Percentiles rank a stretch among this genome's conserved stretches.
Evolutionary conservation across 2,329 filamentous ascomycete species (phyloP).

Genomic region (Pseudogymnoascus sp.): DNA sequence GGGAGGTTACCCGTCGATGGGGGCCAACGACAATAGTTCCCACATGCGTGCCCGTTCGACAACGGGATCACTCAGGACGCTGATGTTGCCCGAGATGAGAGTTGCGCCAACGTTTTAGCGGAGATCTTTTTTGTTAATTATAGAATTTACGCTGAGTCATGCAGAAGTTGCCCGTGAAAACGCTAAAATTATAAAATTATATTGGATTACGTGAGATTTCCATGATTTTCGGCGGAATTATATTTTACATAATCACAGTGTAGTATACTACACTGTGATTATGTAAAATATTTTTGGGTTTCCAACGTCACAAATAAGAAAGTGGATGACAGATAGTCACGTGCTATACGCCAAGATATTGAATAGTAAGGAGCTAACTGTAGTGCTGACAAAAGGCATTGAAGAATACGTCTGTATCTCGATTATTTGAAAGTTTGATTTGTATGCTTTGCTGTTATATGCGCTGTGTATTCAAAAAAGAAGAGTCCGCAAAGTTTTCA

Average conservation of each 20-base stretch:
- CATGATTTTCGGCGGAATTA: background rate
- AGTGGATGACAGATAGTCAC: background rate
- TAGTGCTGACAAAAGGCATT: conserved; percentile 5
- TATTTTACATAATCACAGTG: background rate
- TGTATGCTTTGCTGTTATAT: background rate
- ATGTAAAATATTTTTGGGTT: background rate
- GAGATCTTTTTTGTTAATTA: background rate
- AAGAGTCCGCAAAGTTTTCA: background rate
- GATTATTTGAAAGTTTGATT: background rate
- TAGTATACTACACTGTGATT: background rate
- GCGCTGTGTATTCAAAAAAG: background rate
- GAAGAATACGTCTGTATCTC: background rate
- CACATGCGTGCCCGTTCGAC: conserved; percentile 13
- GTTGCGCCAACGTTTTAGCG: conserved; percentile 16
- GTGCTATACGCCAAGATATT: background rate
- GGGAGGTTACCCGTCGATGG: background rate
- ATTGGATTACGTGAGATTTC: conserved; percentile 1
- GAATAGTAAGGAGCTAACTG: background rate
- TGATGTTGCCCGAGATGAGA: conserved; percentile 16
- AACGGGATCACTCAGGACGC: conserved; percentile 14
- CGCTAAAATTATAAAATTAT: background rate
- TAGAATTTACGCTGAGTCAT: background rate
- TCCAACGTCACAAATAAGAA: background rate
- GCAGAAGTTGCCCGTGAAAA: background rate
- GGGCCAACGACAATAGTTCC: background rate